Evolutionary conservation across 1,139 yeast species (phyloP), one percentile per base, ranked within the genome.

Genomic region (Suhomyces wounanorum): DNA sequence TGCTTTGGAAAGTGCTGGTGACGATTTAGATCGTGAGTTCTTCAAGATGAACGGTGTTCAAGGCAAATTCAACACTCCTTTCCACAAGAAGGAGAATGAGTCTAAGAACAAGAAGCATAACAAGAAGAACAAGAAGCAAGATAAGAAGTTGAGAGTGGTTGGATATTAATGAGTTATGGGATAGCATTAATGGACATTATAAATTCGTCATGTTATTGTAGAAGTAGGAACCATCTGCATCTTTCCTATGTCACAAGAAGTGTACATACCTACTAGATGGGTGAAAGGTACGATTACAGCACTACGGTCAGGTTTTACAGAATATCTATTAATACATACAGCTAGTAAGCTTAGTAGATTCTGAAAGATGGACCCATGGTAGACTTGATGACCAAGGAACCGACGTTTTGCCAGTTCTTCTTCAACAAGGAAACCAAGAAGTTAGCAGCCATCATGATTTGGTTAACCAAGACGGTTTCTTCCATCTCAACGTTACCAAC

Each of bases 381-480:
- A 62, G 97, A 90, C 86, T 95, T 95, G 83, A 95, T 88, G 77
- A 92, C 97, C 81, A 95, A 84, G 73, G 99, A 94, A 72, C 99
- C 98, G 76, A 95, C 97, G 82, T 95, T 95, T 87, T 95, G 99
- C 99, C 99, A 94, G 96, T 94, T 92, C 95, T 95, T 95, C 96
- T 95, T 95, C 80, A 95, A 87, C 80, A 95, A 84, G 68, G 99
- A 95, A 67, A 95, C 99, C 80, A 95, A 89, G 86, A 95, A 95
- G 97, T 95, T 95, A 70, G 96, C 85, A 69, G 99, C 85, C 94
- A 95, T 86, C 91, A 95, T 85, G 83, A 95, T 90, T 82, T 95
- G 99, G 87, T 94, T 89, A 70, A 89, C 96, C 76, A 95, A 84
- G 70, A 84, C 84, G 69, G 91, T 97, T 83, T 91, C 96, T 73